Conservation (phyloP, 176 grass and related monocot genomes). For the Zizania latifolia region DNA sequence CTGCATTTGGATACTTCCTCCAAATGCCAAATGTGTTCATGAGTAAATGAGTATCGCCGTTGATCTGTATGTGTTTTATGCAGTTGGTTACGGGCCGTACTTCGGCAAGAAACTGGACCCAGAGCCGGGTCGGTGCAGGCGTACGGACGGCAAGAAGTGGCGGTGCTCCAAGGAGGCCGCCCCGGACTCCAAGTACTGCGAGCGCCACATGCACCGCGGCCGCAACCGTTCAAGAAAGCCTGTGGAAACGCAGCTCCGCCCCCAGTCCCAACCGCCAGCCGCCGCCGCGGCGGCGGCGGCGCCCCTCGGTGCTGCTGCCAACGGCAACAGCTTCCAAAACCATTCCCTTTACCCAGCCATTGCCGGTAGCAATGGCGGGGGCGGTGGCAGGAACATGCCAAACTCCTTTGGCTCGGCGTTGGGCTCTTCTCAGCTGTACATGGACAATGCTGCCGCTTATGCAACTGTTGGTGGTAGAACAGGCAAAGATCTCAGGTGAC, state of each 20-base stretch:
- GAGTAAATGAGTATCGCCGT: background rate
- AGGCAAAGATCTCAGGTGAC: constrained; percentile 59
- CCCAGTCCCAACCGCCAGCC: constrained; percentile 30
- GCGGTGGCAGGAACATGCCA: constrained; percentile 22
- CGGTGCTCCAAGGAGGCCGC: constrained; percentile 84
- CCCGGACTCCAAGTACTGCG: constrained; percentile 91
- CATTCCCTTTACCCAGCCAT: constrained; percentile 43
- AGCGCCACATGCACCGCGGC: constrained; percentile 98
- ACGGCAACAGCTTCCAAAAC: constrained; percentile 36
- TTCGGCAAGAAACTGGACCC: constrained; percentile 79
- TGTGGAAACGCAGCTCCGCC: constrained; percentile 79
- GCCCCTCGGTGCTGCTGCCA: constrained; percentile 8
- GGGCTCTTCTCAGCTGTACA: constrained; percentile 41
- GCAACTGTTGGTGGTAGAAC: constrained; percentile 28
- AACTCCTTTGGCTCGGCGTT: constrained; percentile 31
- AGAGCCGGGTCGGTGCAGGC: constrained; percentile 83
- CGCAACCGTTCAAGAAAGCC: constrained; percentile 98
- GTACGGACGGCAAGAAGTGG: constrained; percentile 97
- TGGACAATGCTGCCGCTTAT: constrained; percentile 31
- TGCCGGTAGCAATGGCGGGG: constrained; percentile 20
- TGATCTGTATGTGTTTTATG: background rate
- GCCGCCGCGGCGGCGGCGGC: background rate
- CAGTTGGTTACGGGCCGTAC: constrained; percentile 66
- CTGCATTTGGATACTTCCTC: constrained; percentile 12
- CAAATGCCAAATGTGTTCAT: background rate